These are phyloP conservation scores for Penicillium salamii DNA, from an alignment of 495 filamentous ascomycete species.

Conservation along the genomic window DNA sequence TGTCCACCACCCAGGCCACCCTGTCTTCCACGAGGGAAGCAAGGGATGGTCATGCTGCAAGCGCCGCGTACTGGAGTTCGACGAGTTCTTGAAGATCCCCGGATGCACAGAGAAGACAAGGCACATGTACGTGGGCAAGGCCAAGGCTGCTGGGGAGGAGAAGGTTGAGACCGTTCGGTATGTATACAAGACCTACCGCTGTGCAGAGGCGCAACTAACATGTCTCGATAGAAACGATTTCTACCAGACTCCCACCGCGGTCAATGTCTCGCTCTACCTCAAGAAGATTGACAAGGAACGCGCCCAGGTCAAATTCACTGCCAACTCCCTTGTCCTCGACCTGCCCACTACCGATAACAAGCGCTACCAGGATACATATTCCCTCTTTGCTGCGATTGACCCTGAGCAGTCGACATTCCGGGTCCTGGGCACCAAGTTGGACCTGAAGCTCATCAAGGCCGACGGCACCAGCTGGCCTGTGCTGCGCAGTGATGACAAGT, in stretches of 20 bases:
- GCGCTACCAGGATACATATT: constrained; percentile 70
- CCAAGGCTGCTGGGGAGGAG: constrained; percentile 56
- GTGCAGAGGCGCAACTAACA: not conserved
- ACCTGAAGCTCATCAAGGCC: constrained; percentile 78
- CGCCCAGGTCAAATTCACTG: constrained; percentile 65
- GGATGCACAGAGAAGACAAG: constrained; percentile 79
- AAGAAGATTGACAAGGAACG: constrained; percentile 91
- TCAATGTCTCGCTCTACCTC: constrained; percentile 89
- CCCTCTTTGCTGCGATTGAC: constrained; percentile 75
- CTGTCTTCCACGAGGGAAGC: constrained; percentile 94
- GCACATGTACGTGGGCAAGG: constrained; percentile 85
- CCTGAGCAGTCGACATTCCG: constrained; percentile 70
- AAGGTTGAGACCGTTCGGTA: constrained; percentile 69
- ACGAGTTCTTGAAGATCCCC: constrained; percentile 93
- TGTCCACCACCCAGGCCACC: constrained; percentile 78
- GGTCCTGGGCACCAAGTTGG: constrained; percentile 93
- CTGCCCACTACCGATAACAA: constrained; percentile 82
- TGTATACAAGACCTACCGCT: constrained; percentile 14
- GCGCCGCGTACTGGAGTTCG: constrained; percentile 90
- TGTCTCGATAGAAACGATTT: constrained; percentile 68
- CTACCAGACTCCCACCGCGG: constrained; percentile 83
- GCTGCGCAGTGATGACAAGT: constrained; percentile 77
- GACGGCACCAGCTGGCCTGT: constrained; percentile 86
- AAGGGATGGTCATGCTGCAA: constrained; percentile 99
- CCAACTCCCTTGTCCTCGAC: constrained; percentile 64